Evolutionary conservation across 768 basidiomycete species (phyloP).

Genomic region (Pleurotus tuber-regium): DNA sequence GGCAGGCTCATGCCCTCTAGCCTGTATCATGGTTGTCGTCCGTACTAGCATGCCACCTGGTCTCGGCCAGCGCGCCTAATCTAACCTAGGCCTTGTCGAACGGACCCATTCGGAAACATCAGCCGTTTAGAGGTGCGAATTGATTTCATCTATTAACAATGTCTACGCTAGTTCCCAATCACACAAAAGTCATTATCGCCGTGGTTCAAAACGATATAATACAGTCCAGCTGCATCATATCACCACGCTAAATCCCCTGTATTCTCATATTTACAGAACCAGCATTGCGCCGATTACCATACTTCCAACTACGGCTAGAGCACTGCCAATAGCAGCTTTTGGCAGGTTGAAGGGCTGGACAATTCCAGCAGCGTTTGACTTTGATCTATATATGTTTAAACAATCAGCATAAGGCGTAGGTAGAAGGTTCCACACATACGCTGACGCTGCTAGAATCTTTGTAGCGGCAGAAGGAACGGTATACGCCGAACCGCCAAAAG

Average conservation of each 20-base stretch:
- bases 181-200: neutral
- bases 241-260: neutral
- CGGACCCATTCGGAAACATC: too few species aligned
- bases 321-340: constrained; percentile 1
- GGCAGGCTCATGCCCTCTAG: neutral
- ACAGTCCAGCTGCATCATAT: constrained; percentile 11
- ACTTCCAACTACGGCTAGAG: neutral
- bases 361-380: constrained; percentile 4
- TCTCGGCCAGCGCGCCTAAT: neutral
- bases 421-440: neutral
- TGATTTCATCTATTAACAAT: too few species aligned
- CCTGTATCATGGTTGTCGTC: neutral
- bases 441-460: constrained; percentile 1
- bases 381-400: neutral
- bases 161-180: too few species aligned
- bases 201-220: neutral
- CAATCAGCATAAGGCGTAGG: neutral
- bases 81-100: too few species aligned
- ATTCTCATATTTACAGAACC: neutral
- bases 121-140: too few species aligned
- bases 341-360: neutral
- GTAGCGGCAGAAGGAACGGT: constrained; percentile 3
- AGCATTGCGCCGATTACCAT: neutral
- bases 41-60: neutral
- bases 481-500: constrained; percentile 9